Conservation (phyloP, 1,284 basidiomycete species). For the Heliocybe sulcata region DNA sequence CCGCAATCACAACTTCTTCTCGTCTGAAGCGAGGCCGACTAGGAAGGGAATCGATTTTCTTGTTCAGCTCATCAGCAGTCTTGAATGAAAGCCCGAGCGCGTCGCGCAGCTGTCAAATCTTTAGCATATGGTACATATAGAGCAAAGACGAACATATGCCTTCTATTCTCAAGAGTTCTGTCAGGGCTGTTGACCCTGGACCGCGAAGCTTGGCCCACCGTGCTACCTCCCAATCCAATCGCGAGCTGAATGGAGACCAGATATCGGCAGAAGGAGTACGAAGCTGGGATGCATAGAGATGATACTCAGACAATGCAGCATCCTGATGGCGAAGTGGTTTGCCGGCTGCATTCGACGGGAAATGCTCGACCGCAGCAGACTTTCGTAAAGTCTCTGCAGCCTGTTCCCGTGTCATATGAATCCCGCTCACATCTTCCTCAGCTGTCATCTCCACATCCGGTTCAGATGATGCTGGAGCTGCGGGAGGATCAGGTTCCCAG, state of each 20-base stretch:
- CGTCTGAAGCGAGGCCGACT: too few species aligned
- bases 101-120: too few species aligned
- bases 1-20: too few species aligned
- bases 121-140: constrained; percentile 7
- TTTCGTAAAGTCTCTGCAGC: too few species aligned
- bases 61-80: too few species aligned
- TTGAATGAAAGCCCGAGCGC: too few species aligned
- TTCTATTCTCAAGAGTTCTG: constrained; percentile 12
- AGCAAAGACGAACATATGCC: constrained; percentile 8
- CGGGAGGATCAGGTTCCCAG: background rate
- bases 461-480: too few species aligned
- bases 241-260: constrained; percentile 13
- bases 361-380: background rate
- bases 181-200: constrained; percentile 13
- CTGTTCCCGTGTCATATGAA: background rate
- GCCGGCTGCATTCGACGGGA: background rate
- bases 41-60: too few species aligned
- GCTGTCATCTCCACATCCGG: too few species aligned
- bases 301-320: background rate
- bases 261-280: background rate
- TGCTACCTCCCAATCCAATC: constrained; percentile 14
- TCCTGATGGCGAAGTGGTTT: background rate
- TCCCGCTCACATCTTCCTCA: background rate
- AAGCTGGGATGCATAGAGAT: background rate
- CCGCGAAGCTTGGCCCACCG: constrained; percentile 15